Conservation (phyloP, 192 early-diverging fungal species). For the Coemansia sp. region DNA sequence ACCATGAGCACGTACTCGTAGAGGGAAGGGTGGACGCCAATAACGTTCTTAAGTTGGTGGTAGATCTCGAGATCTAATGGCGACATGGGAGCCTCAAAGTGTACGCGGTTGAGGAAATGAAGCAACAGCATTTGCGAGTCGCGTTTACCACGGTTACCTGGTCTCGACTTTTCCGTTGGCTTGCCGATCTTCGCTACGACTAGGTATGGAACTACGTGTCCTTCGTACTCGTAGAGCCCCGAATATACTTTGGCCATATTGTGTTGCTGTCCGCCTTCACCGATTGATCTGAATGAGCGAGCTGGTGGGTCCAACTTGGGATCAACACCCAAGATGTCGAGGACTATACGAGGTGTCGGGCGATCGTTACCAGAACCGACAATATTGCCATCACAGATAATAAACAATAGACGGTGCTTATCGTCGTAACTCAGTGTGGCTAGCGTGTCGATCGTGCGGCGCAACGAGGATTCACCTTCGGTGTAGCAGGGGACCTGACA, state of each 20-base stretch:
- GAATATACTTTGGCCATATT: constrained; percentile 98
- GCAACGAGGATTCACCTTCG: constrained; percentile 91
- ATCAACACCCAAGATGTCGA: constrained; percentile 95
- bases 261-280: constrained; percentile 86
- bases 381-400: constrained; percentile 96
- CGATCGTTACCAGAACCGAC: constrained; percentile 95
- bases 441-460: constrained; percentile 90
- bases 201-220: constrained; percentile 90
- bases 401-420: constrained; percentile 94
- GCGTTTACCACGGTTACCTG: constrained; percentile 98
- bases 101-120: constrained; percentile 95
- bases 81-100: constrained; percentile 90
- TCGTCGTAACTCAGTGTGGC: constrained; percentile 91
- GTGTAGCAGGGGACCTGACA: constrained; percentile 98
- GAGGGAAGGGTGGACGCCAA: constrained; percentile 96
- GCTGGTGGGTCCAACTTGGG: constrained; percentile 79
- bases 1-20: constrained; percentile 99
- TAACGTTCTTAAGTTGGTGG: constrained; percentile 98
- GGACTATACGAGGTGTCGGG: constrained; percentile 93
- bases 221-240: constrained; percentile 90
- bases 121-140: constrained; percentile 98
- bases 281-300: constrained; percentile 80
- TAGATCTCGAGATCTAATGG: constrained; percentile 97
- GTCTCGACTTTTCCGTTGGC: constrained; percentile 75
- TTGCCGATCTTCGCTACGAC: constrained; percentile 94